phyloP scores from a whole-genome alignment of 306 rosid genomes.

The Pyrus bretschneideri region DNA sequence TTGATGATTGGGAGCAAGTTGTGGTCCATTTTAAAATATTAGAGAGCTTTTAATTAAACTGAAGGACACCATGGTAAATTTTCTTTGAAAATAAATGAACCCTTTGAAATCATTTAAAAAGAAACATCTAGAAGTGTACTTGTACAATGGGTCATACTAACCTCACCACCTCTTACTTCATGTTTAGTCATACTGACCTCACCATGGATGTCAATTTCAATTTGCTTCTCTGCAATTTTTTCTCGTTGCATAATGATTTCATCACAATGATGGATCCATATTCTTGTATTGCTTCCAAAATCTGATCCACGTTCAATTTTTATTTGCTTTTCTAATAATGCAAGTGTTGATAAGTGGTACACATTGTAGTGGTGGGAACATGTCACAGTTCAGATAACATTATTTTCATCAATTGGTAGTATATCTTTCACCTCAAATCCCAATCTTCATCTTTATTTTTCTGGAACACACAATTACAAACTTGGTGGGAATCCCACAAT shows the following conservation, averaged over 20 bases:
- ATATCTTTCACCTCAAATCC: background rate
- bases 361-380: background rate
- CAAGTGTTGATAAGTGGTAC: background rate
- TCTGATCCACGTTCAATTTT: background rate
- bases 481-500: background rate
- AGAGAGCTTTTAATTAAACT: no score
- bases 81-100: no score
- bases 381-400: background rate
- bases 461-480: background rate
- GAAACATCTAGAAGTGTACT: background rate
- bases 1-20: no score
- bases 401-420: background rate
- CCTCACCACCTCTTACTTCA: conserved; percentile 7
- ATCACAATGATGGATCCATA: background rate
- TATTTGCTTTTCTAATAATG: background rate
- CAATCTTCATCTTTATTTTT: background rate
- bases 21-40: no score
- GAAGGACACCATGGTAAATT: no score
- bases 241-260: background rate
- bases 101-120: no score
- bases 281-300: background rate
- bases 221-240: background rate
- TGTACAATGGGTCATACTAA: background rate
- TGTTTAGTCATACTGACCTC: conserved; percentile 20
- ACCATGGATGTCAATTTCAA: background rate